Evolutionary conservation across 129 eudicot genomes (phyloP).

Genomic region (Arctium lappa): DNA sequence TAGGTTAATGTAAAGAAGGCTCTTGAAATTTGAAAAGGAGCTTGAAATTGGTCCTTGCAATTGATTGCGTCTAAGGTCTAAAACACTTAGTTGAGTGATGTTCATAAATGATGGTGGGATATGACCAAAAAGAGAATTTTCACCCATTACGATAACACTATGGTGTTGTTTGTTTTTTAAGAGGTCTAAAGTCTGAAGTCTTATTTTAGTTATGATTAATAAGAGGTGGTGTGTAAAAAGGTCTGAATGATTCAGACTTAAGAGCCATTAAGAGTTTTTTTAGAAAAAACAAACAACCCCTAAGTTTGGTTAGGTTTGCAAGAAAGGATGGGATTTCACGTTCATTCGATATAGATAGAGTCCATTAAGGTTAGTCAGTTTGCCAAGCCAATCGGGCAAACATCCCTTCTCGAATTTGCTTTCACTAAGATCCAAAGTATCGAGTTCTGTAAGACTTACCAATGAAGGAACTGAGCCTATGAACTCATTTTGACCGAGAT

Average conservation of each 20-base stretch:
- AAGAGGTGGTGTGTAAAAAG: too few relatives aligned
- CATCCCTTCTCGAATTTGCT: not conserved
- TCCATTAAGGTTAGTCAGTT: not conserved
- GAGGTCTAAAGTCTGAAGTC: too few relatives aligned
- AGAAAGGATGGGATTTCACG: constrained; percentile 12
- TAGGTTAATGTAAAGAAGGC: not conserved
- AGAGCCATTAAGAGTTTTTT: too few relatives aligned
- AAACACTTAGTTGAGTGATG: not conserved
- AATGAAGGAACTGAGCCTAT: constrained; percentile 10
- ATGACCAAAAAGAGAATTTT: constrained; percentile 15
- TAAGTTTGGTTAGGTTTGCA: too few relatives aligned
- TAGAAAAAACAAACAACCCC: too few relatives aligned
- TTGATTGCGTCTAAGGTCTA: constrained; percentile 1
- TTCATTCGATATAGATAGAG: not conserved
- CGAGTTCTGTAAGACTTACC: constrained; percentile 8
- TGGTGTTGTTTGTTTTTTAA: constrained; percentile 33
- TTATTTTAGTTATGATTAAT: too few relatives aligned
- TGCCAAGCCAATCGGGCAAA: not conserved
- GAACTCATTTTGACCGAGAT: not conserved
- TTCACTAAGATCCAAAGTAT: not conserved
- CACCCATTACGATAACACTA: not conserved
- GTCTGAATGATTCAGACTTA: too few relatives aligned
- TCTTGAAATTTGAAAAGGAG: constrained; percentile 4
- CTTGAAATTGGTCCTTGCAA: constrained; percentile 20
- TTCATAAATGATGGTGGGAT: constrained; percentile 29